Conservation (phyloP, 202 grass and related monocot species). For the Hordeum pubiflorum region DNA sequence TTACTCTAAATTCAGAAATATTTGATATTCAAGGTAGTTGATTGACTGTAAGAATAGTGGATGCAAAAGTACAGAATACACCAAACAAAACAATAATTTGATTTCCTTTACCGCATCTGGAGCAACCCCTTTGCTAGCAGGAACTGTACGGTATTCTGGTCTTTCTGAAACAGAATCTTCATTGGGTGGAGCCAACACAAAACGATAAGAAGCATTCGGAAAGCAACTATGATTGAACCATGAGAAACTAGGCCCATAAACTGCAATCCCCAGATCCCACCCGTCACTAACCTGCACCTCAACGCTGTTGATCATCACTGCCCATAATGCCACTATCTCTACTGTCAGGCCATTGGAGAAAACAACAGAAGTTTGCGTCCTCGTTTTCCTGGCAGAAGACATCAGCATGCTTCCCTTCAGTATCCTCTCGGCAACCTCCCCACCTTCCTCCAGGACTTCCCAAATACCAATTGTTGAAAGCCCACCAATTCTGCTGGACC, state of each 20-base stretch:
- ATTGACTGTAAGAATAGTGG: background rate
- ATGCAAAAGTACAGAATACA: slow-evolving; percentile 12
- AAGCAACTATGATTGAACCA: slow-evolving; percentile 94
- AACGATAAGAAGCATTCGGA: slow-evolving; percentile 68
- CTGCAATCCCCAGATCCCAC: slow-evolving; percentile 45
- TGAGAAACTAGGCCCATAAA: slow-evolving; percentile 72
- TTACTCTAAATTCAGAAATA: background rate
- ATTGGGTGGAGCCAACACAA: slow-evolving; percentile 16
- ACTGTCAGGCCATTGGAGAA: background rate
- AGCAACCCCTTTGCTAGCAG: slow-evolving; percentile 31
- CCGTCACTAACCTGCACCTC: slow-evolving; percentile 62
- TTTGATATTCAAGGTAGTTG: background rate
- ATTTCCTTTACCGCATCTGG: slow-evolving; percentile 32
- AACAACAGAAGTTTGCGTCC: background rate
- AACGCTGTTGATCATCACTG: slow-evolving; percentile 63
- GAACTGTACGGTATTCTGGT: slow-evolving; percentile 24
- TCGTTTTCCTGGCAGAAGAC: slow-evolving; percentile 43
- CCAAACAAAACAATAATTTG: slow-evolving; percentile 6
- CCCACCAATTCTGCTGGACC: slow-evolving; percentile 44
- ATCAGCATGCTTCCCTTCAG: slow-evolving; percentile 47
- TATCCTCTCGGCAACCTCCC: slow-evolving; percentile 52
- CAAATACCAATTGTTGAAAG: slow-evolving; percentile 50
- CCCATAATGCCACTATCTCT: slow-evolving; percentile 59
- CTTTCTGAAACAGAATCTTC: slow-evolving; percentile 15
- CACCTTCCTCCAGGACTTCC: slow-evolving; percentile 36